Percentiles rank a stretch among this genome's conserved stretches.
Evolutionary conservation across 305 asterid species (phyloP).

Genomic region (Fraxinus velutina): DNA sequence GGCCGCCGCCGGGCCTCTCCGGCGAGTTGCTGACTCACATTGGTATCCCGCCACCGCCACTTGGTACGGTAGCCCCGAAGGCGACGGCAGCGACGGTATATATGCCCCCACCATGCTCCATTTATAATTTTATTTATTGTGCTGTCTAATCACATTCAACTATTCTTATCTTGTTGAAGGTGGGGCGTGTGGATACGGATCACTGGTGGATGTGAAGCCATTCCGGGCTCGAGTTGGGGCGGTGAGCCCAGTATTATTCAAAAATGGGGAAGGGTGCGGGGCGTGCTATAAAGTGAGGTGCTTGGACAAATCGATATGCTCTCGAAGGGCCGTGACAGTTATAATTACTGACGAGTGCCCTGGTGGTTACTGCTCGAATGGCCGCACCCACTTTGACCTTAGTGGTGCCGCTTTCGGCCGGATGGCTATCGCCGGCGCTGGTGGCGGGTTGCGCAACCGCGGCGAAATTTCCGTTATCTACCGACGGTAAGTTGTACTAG

Average conservation of each 20-base stretch:
- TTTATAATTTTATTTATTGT: not conserved
- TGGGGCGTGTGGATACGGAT: slow-evolving; percentile 94
- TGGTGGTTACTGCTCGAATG: slow-evolving; percentile 71
- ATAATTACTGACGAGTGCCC: slow-evolving; percentile 95
- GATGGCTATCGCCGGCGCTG: slow-evolving; percentile 69
- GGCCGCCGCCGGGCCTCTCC: slow-evolving; percentile 25
- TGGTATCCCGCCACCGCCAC: slow-evolving; percentile 91
- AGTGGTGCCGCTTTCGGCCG: slow-evolving; percentile 95
- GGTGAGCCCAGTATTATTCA: slow-evolving; percentile 81
- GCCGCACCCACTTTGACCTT: slow-evolving; percentile 72
- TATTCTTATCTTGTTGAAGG: slow-evolving; percentile 26
- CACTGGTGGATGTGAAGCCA: slow-evolving; percentile 91
- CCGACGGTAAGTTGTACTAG: slow-evolving; percentile 47
- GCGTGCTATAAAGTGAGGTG: slow-evolving; percentile 88
- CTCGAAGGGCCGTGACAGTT: slow-evolving; percentile 85
- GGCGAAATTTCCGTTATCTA: slow-evolving; percentile 65
- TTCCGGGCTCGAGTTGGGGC: slow-evolving; percentile 89
- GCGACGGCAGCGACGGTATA: slow-evolving; percentile 78
- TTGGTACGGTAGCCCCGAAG: slow-evolving; percentile 93
- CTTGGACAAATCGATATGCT: slow-evolving; percentile 70
- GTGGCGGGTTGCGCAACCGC: slow-evolving; percentile 76
- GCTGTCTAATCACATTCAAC: not conserved
- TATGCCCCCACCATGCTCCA: not conserved
- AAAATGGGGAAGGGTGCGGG: slow-evolving; percentile 90
- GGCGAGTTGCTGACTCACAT: slow-evolving; percentile 34